Conservation (phyloP, 306 rosid species). For the Cicer chorassanicum region DNA sequence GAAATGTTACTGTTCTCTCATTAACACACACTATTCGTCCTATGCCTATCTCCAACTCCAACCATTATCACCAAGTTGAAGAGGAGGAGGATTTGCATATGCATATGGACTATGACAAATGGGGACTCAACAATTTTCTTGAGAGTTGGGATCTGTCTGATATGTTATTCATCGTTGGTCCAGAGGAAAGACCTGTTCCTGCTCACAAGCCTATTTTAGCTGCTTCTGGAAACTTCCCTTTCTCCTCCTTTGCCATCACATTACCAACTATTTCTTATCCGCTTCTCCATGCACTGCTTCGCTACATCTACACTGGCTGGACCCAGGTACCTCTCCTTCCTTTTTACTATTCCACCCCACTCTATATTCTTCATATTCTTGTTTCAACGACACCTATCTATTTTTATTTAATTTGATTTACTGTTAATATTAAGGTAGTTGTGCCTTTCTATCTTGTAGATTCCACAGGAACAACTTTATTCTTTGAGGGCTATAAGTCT, state of each 20-base stretch:
- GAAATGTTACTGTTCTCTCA: conserved; percentile 81
- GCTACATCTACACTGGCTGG: conserved; percentile 82
- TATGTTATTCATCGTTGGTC: conserved; percentile 63
- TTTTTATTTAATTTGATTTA: neutral
- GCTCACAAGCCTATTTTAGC: conserved; percentile 85
- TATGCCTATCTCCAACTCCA: conserved; percentile 16
- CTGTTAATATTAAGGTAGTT: conserved; percentile 11
- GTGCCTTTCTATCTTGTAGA: conserved; percentile 55
- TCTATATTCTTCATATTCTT: neutral
- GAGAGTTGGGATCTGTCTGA: conserved; percentile 89
- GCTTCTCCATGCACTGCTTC: conserved; percentile 77
- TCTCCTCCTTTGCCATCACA: conserved; percentile 58
- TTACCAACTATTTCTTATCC: conserved; percentile 61
- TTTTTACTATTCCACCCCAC: neutral
- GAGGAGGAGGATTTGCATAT: conserved; percentile 52
- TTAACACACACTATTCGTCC: conserved; percentile 53
- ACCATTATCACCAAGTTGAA: conserved; percentile 46
- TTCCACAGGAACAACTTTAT: conserved; percentile 70
- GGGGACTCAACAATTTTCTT: conserved; percentile 80
- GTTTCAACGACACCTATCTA: neutral
- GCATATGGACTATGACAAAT: conserved; percentile 61
- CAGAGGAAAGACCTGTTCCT: conserved; percentile 75
- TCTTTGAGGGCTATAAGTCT: conserved; percentile 71
- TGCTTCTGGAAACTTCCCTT: conserved; percentile 72
- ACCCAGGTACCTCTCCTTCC: conserved; percentile 60